These are phyloP conservation scores for Monilinia laxa DNA, from an alignment of 2,329 filamentous ascomycete species.

Conservation along the genomic window DNA sequence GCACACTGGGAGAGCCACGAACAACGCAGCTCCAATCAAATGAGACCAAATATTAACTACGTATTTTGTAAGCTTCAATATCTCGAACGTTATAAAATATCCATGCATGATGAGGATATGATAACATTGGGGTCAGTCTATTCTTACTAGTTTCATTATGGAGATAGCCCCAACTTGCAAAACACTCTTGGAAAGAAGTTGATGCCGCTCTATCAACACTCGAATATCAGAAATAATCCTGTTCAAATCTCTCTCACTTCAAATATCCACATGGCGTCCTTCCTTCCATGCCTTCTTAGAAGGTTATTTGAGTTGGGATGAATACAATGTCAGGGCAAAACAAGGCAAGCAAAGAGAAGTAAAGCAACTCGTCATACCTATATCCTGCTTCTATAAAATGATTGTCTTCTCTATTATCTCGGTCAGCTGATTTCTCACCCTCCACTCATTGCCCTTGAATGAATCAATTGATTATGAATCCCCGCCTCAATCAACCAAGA, in stretches of 20 bases:
- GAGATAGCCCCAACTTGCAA: slow-evolving; percentile 40
- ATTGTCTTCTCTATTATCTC: slow-evolving; percentile 38
- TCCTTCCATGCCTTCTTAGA: slow-evolving; percentile 13
- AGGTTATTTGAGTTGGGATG: slow-evolving; percentile 13
- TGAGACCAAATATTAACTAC: slow-evolving; percentile 51
- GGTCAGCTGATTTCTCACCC: slow-evolving; percentile 2
- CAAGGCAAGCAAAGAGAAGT: neutral
- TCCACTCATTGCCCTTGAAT: slow-evolving; percentile 8
- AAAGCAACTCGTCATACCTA: slow-evolving; percentile 26
- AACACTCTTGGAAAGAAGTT: slow-evolving; percentile 34
- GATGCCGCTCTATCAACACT: slow-evolving; percentile 30
- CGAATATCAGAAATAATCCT: slow-evolving; percentile 24
- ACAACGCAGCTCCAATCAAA: slow-evolving; percentile 45
- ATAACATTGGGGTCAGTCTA: slow-evolving; percentile 15
- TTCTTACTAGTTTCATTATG: slow-evolving; percentile 43
- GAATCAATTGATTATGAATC: neutral
- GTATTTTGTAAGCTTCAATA: slow-evolving; percentile 13
- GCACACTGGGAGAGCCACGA: slow-evolving; percentile 43
- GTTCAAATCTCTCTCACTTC: slow-evolving; percentile 17
- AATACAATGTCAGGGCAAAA: slow-evolving; percentile 13
- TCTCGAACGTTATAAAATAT: neutral
- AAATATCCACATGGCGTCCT: neutral
- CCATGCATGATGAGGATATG: neutral
- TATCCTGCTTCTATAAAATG: slow-evolving; percentile 43
- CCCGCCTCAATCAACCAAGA: neutral